Percentiles rank a stretch among this genome's conserved stretches.
Evolutionary conservation across 352 stramenopile genomes (phyloP).

Genomic region (Phytopythium chamaehyphon): DNA sequence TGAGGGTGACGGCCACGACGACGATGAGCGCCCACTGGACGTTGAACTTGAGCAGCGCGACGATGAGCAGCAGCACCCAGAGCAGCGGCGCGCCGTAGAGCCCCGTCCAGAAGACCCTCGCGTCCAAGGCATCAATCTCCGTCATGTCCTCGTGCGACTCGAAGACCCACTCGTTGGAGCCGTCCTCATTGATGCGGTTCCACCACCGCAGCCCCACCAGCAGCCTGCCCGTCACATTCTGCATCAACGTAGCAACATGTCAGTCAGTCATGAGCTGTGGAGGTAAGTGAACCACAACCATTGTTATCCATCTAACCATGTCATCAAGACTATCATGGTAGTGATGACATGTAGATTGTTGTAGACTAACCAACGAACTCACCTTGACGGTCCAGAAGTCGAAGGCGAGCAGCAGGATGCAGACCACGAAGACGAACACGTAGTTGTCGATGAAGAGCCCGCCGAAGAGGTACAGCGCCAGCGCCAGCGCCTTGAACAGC

Average conservation of each 20-base stretch:
- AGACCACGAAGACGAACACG: constrained; percentile 96
- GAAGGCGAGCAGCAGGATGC: constrained; percentile 94
- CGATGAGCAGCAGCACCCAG: constrained; percentile 90
- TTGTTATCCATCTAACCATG: too few relatives aligned
- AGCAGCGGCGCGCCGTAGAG: constrained; percentile 93
- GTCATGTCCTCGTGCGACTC: constrained; percentile 92
- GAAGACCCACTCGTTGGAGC: constrained; percentile 96
- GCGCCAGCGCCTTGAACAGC: constrained; percentile 93
- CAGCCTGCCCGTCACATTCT: constrained; percentile 86
- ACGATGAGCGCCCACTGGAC: constrained; percentile 94
- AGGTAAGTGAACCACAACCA: too few relatives aligned
- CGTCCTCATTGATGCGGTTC: constrained; percentile 96
- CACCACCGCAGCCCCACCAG: constrained; percentile 97
- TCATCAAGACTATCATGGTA: too few relatives aligned
- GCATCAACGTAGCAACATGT: not conserved
- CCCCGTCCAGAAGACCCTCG: constrained; percentile 93
- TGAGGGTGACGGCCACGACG: constrained; percentile 91
- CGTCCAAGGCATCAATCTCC: constrained; percentile 86
- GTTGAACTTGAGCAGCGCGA: constrained; percentile 93
- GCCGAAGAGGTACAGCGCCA: constrained; percentile 96
- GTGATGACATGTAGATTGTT: too few relatives aligned
- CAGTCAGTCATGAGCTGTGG: not conserved
- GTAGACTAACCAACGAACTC: too few relatives aligned
- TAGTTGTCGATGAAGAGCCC: constrained; percentile 89
- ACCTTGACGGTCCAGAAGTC: constrained; percentile 99